Evolutionary conservation across 208 protist genomes (phyloP), one percentile per base, ranked within the genome.

Genomic region (Wallacemonas collosoma): DNA sequence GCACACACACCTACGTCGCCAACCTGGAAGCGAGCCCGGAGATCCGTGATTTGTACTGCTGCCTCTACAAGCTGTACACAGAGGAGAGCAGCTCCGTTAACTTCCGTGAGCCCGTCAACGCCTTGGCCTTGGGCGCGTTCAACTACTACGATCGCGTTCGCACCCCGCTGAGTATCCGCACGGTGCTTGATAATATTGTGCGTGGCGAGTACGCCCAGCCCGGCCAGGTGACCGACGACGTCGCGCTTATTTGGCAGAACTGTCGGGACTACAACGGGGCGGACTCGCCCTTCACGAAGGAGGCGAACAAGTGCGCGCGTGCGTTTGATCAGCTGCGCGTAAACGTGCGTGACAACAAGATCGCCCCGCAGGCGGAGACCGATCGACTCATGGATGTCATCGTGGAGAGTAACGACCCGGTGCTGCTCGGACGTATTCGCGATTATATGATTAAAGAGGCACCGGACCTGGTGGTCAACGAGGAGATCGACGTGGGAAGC

Each of bases 51-150:
- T 38, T 95, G 7, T 95, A 95, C 65, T 77, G 91, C 62, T 90
- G 85, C 70, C 67, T 95, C 1, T 93, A 87, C 63, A 89, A 89
- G 57, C 80, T 95, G 0, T 95, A 95, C 80, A 86, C 71, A 14
- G 82, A 91, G 66, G 87, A 90, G 71, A 77, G 75, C 60, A 77
- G 79, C 54, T 89, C 88, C 2, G 80, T 78, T 35, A 64, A 73
- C 63, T 95, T 95, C 56, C 73, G 85, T 17, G 87, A 95, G 69
- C 90, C 90, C n/a, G 90, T 95, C 35, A 84, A 95, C 73, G 90
- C 90, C 11, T 74, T 95, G 6, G 63, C 76, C 55, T 71, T 85
- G 17, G 81, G 80, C 4, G 77, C 88, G 12, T 91, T 86, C 55
- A 82, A 81, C 68, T 95, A 95, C 79, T 95, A 93, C 73, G 76